Evolutionary conservation across 129 eudicot genomes (phyloP), one percentile per base, ranked within the genome.

Genomic region (Flaveria trinervia): DNA sequence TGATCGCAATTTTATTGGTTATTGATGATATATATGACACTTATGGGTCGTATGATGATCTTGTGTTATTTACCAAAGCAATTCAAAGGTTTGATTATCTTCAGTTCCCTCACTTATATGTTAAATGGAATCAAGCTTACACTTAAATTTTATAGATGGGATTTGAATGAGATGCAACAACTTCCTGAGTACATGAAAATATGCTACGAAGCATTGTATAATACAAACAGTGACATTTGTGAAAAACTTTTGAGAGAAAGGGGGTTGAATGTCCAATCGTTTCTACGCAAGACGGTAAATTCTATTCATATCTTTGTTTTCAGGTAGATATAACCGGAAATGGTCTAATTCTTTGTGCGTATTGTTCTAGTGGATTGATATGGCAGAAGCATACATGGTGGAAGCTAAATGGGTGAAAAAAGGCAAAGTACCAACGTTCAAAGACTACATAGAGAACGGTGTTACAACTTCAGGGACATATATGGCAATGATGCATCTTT

Each of bases 151-250:
- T 1, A 2, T 26, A 86, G 90, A 82, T 89, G 93, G 93, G 90
- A 89, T 56, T 68, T 89, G 56, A 61, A 77, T 43, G 82, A 70
- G 54, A 79, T 70, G 12, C 84, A 84, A 51, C 69, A 76, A 33
- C 87, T 86, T 9, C 93, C 90, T 0, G 87, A 84, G 46, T 89
- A 86, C 84, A 89, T 89, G 93, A 84, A 80, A 25, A 74, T 86
- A 57, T 86, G 88, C 56, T 86, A 69, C 79, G 59, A 73, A 72
- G 81, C 93, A 1, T 75, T 89, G 65, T 81, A 81, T 75, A 81
- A 85, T 41, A 65, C 81, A 0, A 84, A 84, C 61, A 81, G 79
- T 25, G 93, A 88, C 30, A 81, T 88, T 17, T 79, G 82, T 17
- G 77, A 76, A 70, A 69, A 75, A 3, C 52, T 83, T 22, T 78